Evolutionary conservation across 2,329 filamentous ascomycete genomes (phyloP).

Genomic region (Amesomyces nigricolor): DNA sequence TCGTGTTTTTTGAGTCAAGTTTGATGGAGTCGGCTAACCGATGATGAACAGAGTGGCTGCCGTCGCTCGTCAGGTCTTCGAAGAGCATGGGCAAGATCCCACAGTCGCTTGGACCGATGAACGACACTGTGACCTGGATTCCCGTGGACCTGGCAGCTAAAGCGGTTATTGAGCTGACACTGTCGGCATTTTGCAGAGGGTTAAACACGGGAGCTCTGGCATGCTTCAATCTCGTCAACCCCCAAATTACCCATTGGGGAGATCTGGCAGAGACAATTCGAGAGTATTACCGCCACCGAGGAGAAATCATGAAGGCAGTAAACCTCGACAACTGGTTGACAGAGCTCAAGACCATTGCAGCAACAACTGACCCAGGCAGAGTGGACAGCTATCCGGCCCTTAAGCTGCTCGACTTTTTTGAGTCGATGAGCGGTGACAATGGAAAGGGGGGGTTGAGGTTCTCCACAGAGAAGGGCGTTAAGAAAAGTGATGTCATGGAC

Average conservation of each 20-base stretch:
- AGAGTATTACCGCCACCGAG: neutral
- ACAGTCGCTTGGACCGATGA: neutral
- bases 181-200: neutral
- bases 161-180: neutral
- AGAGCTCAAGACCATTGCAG: neutral
- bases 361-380: neutral
- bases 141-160: neutral
- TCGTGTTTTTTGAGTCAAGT: neutral
- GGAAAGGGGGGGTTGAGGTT: neutral
- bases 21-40: neutral
- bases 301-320: neutral
- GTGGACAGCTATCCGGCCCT: neutral
- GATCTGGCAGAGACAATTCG: neutral
- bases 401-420: neutral
- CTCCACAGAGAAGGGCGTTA: neutral
- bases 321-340: neutral
- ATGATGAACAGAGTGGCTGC: neutral
- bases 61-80: neutral
- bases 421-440: neutral
- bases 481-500: neutral
- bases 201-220: neutral
- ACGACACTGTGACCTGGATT: neutral
- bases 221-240: neutral
- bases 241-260: neutral
- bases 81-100: neutral